Base-by-base conservation (phyloP, 352 stramenopile species). In the Pythium grandisporangium region DNA sequence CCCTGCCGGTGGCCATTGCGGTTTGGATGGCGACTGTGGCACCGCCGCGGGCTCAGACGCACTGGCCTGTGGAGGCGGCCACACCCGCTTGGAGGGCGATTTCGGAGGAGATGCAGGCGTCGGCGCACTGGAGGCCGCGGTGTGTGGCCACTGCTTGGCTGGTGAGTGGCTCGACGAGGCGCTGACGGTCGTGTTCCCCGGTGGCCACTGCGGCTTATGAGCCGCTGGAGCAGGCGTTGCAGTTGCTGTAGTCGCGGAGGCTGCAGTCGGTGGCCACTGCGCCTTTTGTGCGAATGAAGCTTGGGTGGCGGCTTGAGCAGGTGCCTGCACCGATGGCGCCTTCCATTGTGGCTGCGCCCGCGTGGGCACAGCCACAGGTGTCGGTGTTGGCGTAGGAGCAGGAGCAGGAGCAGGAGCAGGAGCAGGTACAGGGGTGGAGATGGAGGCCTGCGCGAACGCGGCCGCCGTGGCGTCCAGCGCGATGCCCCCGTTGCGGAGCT, bases 401-500 rank as follows among this genome's bases (percentile, higher is more conserved):
- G 45, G 36, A 13, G 51, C 30, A 20, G 46, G 38, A 1, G 49
- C n/a, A 7, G 63, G 39, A n/a, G n/a, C n/a, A n/a, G n/a, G n/a
- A n/a, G n/a, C n/a, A n/a, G n/a, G n/a, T n/a, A n/a, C n/a, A n/a
- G n/a, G n/a, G n/a, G n/a, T n/a, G 5, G 62, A 41, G 6, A 82
- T 59, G 0, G 68, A 58, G 7, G 58, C 63, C 19, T 81, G 64
- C 2, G 36, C 48, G 43, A 83, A 45, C 17, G 84, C 51, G 40
- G 65, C 41, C 5, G 60, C 50, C n/a, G n/a, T n/a, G 20, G 69
- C 55, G 34, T 77, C 69, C 22, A 84, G 46, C 16, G 61, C 58
- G 38, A 88, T 88, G 20, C 48, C 70, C 20, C 70, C 73, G 22
- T 72, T 80, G 45, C 72, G 73, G 33, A 86, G 70, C 48, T 90